phyloP scores from a whole-genome alignment of 441 rosid species.

The Pelargonium fulgidum region DNA sequence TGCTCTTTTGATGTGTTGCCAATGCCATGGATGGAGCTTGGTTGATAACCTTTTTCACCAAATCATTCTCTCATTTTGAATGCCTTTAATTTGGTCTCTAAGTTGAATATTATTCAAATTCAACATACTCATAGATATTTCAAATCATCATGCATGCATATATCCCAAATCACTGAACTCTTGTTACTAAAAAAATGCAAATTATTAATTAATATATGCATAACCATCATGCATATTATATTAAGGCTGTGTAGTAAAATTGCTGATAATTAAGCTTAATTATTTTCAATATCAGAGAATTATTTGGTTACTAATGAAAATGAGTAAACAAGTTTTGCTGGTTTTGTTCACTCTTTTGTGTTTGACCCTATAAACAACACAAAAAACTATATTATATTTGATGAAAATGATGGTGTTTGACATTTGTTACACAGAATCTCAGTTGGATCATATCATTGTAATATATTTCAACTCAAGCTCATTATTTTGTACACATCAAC shows the following conservation, averaged over 20 bases:
- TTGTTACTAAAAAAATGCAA: too few relatives aligned
- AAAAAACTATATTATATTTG: background rate
- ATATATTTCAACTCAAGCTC: conserved; percentile 1
- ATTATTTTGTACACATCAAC: background rate
- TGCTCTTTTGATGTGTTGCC: conserved; percentile 14
- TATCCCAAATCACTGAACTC: background rate
- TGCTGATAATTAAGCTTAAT: too few relatives aligned
- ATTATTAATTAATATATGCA: too few relatives aligned
- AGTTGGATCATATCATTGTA: background rate
- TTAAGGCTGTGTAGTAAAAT: too few relatives aligned
- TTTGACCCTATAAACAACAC: background rate
- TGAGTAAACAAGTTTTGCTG: too few relatives aligned
- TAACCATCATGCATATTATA: too few relatives aligned
- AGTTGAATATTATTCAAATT: conserved; percentile 17
- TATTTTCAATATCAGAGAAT: too few relatives aligned
- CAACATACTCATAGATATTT: background rate
- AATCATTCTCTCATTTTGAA: conserved; percentile 3
- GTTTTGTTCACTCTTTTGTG: too few relatives aligned
- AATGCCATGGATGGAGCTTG: conserved; percentile 1
- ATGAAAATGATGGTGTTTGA: conserved; percentile 2
- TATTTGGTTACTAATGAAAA: too few relatives aligned
- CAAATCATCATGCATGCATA: conserved; percentile 1
- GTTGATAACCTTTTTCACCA: conserved; percentile 24
- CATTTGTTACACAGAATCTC: background rate
- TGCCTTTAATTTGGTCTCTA: background rate